Percentiles rank a stretch among this genome's conserved stretches.
Evolutionary conservation across 2,329 filamentous ascomycete genomes (phyloP).

Genomic region (Fusarium aywerte): DNA sequence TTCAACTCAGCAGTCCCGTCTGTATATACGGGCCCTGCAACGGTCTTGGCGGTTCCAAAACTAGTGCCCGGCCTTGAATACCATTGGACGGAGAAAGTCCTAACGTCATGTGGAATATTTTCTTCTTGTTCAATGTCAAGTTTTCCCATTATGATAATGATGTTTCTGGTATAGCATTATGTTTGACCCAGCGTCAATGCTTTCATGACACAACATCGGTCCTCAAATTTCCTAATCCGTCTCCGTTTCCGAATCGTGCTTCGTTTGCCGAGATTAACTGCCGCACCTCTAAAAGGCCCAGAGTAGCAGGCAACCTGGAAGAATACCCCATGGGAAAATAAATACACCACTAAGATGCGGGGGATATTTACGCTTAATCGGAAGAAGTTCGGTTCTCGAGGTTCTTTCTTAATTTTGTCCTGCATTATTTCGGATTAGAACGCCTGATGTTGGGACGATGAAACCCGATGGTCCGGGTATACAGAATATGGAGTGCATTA

Average conservation of each 20-base stretch:
- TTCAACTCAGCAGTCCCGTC: not conserved
- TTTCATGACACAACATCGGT: not conserved
- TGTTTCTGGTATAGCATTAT: not conserved
- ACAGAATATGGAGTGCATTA: conserved; percentile 3
- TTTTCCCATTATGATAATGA: conserved; percentile 1
- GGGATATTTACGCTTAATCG: conserved; percentile 1
- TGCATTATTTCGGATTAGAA: not conserved
- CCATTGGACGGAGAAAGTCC: conserved; percentile 7
- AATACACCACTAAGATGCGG: conserved; percentile 10
- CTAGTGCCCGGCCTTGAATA: not conserved
- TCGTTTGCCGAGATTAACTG: conserved; percentile 22
- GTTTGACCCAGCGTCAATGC: not conserved
- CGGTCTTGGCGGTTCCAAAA: not conserved
- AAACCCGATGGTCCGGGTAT: conserved; percentile 5
- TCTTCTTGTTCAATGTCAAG: not conserved
- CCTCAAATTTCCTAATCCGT: conserved; percentile 11
- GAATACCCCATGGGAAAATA: conserved; percentile 23
- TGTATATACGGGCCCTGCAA: not conserved
- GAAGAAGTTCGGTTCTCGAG: not conserved
- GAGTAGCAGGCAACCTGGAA: not conserved
- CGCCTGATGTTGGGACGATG: not conserved
- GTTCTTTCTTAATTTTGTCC: not conserved
- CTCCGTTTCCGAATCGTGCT: conserved; percentile 3
- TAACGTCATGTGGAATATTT: conserved; percentile 1
- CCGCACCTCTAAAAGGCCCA: conserved; percentile 1